Conservation (phyloP, 208 protist genomes). For the Trypanosoma congolense region DNA sequence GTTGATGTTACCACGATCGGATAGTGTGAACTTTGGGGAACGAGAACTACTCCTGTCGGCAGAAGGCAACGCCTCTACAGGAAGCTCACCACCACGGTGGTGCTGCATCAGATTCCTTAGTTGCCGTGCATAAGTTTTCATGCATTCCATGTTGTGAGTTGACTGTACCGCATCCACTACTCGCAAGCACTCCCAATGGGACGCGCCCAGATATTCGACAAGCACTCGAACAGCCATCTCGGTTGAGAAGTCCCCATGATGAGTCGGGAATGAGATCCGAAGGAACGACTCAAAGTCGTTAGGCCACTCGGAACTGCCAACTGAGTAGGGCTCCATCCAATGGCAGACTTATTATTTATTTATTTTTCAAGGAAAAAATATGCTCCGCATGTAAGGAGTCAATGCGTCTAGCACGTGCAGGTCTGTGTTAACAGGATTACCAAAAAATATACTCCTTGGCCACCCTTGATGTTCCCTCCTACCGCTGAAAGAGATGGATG, state of each 20-base stretch:
- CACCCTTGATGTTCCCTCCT: too few species aligned
- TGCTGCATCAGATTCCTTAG: not conserved
- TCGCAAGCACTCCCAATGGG: slow-evolving; percentile 6
- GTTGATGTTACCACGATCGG: slow-evolving; percentile 10
- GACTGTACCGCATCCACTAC: slow-evolving; percentile 8
- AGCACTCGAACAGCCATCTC: slow-evolving; percentile 17
- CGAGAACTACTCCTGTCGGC: not conserved
- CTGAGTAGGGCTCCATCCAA: not conserved
- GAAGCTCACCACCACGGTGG: not conserved
- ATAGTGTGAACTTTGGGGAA: not conserved
- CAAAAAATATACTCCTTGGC: too few species aligned
- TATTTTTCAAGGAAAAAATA: too few species aligned
- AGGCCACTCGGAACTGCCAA: not conserved
- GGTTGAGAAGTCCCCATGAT: slow-evolving; percentile 12
- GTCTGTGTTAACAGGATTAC: too few species aligned
- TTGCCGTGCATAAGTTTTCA: slow-evolving; percentile 10
- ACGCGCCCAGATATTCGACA: slow-evolving; percentile 9
- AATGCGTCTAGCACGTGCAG: too few species aligned
- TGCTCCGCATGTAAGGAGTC: too few species aligned
- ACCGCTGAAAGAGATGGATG: too few species aligned
- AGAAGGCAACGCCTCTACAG: not conserved
- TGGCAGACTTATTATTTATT: too few species aligned
- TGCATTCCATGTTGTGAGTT: slow-evolving; percentile 7
- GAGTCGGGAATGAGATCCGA: slow-evolving; percentile 8
- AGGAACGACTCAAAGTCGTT: slow-evolving; percentile 19